A percentile compares a stretch with the other conserved stretches of the same genome.
phyloP scores from a whole-genome alignment of 2,329 filamentous ascomycete genomes.

The Neofusicoccum kwambonambiense region DNA sequence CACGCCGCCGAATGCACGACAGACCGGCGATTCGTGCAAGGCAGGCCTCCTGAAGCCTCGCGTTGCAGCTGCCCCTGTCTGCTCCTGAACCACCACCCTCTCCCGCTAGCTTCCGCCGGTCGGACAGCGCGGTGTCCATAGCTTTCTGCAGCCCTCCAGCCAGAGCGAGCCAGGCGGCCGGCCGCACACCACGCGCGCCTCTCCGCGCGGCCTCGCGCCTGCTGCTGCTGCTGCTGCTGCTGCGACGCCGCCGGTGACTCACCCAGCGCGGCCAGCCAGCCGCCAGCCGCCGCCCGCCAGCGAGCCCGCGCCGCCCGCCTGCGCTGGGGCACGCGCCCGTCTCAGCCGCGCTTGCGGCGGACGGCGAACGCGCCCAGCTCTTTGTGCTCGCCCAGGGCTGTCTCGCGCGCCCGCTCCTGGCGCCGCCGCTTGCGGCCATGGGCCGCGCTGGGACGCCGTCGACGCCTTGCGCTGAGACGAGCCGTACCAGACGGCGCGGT shows the following conservation, averaged over 20 bases:
- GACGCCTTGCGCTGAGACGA: neutral
- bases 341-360: neutral
- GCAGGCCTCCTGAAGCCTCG: slow-evolving; percentile 6
- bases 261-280: neutral
- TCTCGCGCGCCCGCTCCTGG: neutral
- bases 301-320: neutral
- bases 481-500: neutral
- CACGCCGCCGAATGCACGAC: slow-evolving; percentile 11
- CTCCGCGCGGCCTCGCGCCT: neutral
- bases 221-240: neutral
- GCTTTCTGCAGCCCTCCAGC: neutral
- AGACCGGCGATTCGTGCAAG: slow-evolving; percentile 12
- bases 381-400: neutral
- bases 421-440: slow-evolving; percentile 1
- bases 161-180: neutral
- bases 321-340: neutral
- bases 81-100: slow-evolving; percentile 5
- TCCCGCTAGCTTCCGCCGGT: slow-evolving; percentile 12
- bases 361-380: neutral
- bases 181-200: neutral
- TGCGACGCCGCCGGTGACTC: neutral
- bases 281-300: neutral
- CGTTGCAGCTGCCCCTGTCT: slow-evolving; percentile 9
- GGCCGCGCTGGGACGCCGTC: neutral
- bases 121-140: slow-evolving; percentile 10